phyloP scores from a whole-genome alignment of 2,329 filamentous ascomycete genomes.

The Aplosporella prunicola region DNA sequence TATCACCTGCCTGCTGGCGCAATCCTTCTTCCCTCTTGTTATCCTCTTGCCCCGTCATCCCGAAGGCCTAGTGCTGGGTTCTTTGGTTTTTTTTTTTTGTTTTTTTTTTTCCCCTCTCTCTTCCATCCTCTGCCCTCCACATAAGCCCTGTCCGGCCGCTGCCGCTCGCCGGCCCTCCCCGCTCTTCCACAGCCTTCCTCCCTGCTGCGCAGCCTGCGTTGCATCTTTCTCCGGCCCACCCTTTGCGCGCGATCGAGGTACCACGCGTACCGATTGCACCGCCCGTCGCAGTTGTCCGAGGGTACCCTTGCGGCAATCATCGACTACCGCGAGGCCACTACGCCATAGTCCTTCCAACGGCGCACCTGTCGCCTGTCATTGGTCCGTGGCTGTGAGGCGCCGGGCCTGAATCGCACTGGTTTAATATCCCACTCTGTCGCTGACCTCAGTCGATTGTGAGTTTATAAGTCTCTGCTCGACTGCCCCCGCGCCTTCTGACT shows the following conservation, averaged over 20 bases:
- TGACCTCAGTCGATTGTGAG: conserved; percentile 23
- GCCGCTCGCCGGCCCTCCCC: conserved; percentile 21
- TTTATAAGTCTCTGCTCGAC: too few relatives aligned
- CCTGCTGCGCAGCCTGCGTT: conserved; percentile 20
- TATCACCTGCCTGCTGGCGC: conserved; percentile 2
- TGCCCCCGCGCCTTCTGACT: too few relatives aligned
- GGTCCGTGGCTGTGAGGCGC: conserved; percentile 25
- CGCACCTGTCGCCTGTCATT: conserved; percentile 18
- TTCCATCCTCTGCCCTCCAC: too few relatives aligned
- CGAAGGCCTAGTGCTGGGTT: too few relatives aligned
- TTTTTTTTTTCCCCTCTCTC: too few relatives aligned
- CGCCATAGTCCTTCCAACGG: conserved; percentile 24
- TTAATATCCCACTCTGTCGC: conserved; percentile 26
- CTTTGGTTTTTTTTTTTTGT: too few relatives aligned
- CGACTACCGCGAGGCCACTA: conserved; percentile 27
- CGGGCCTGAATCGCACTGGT: conserved; percentile 19
- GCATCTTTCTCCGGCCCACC: conserved; percentile 23
- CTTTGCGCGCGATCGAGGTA: conserved; percentile 16
- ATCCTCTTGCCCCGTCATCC: too few relatives aligned
- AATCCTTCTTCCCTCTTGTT: conserved; percentile 3
- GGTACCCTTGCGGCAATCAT: conserved; percentile 25
- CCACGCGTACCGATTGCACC: conserved; percentile 14
- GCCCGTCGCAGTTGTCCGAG: conserved; percentile 28
- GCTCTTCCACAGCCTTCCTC: conserved; percentile 23
- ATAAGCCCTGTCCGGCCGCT: too few relatives aligned